Evolutionary conservation across 2,329 filamentous ascomycete species (phyloP).

Genomic region (Diplodia seriata): DNA sequence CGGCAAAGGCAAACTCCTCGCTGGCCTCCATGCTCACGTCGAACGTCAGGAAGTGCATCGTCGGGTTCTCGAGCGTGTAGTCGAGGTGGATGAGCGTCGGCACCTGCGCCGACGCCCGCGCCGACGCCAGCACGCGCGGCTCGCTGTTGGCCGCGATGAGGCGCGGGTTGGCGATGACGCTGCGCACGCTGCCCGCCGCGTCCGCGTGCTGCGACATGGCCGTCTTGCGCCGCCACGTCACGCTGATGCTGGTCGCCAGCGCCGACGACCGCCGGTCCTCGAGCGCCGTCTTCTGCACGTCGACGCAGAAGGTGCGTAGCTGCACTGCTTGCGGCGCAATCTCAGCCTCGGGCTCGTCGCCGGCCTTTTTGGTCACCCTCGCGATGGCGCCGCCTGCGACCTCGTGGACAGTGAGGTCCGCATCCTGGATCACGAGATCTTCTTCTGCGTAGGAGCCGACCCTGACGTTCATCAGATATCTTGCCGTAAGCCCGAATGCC

Average conservation of each 20-base stretch:
- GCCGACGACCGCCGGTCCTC: conserved; percentile 81
- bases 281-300: conserved; percentile 76
- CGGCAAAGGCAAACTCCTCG: conserved; percentile 91
- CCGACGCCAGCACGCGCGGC: conserved; percentile 76
- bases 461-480: conserved; percentile 77
- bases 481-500: conserved; percentile 73
- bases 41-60: conserved; percentile 93
- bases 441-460: conserved; percentile 78
- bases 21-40: conserved; percentile 89
- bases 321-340: conserved; percentile 73
- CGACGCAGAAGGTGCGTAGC: conserved; percentile 74
- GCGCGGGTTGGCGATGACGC: conserved; percentile 74
- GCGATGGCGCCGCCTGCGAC: conserved; percentile 70
- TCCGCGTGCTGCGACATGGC: conserved; percentile 37
- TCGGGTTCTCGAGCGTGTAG: conserved; percentile 90
- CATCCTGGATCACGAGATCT: conserved; percentile 65
- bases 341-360: conserved; percentile 39
- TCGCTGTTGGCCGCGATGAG: conserved; percentile 83
- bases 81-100: conserved; percentile 50
- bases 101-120: conserved; percentile 44
- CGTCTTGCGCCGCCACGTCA: conserved; percentile 75
- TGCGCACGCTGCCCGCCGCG: conserved; percentile 48
- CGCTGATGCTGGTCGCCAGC: conserved; percentile 75
- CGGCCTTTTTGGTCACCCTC: conserved; percentile 40
- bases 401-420: conserved; percentile 68